phyloP scores from a whole-genome alignment of 129 eudicot genomes.

The Saussurea involucrata region DNA sequence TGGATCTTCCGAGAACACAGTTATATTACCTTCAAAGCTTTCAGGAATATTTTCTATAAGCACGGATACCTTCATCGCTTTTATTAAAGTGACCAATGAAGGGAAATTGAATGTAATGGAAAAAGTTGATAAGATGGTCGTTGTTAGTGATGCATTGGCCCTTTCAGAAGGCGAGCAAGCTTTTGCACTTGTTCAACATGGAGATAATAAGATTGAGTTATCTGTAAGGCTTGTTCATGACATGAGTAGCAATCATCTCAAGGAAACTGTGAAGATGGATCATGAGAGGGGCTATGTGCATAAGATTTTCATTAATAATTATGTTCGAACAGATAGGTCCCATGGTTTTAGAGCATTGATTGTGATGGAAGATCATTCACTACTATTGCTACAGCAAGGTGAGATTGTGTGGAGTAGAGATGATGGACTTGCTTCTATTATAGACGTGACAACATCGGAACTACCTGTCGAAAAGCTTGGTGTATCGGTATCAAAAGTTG shows the following conservation, averaged over 20 bases:
- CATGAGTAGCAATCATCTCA: constrained; percentile 56
- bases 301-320: constrained; percentile 78
- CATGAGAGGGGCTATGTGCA: constrained; percentile 74
- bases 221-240: constrained; percentile 73
- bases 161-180: constrained; percentile 77
- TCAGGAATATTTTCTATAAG: constrained; percentile 60
- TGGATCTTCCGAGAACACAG: constrained; percentile 46
- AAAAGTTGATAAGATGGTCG: constrained; percentile 50
- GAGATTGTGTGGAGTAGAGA: constrained; percentile 98
- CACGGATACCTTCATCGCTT: constrained; percentile 31
- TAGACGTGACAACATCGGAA: constrained; percentile 84
- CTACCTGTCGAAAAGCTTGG: constrained; percentile 84
- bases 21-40: constrained; percentile 61
- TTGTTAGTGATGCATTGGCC: constrained; percentile 73
- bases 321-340: constrained; percentile 83
- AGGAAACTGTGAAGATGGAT: constrained; percentile 79
- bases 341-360: constrained; percentile 95
- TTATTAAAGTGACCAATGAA: constrained; percentile 52
- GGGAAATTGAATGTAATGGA: constrained; percentile 59
- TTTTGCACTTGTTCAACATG: constrained; percentile 76
- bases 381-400: constrained; percentile 86
- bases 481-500: constrained; percentile 96
- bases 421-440: constrained; percentile 89
- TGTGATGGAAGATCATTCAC: constrained; percentile 98
- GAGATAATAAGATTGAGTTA: constrained; percentile 59